phyloP scores from a whole-genome alignment of 148 eudicot genomes.

The Vaccinium corymbosum region DNA sequence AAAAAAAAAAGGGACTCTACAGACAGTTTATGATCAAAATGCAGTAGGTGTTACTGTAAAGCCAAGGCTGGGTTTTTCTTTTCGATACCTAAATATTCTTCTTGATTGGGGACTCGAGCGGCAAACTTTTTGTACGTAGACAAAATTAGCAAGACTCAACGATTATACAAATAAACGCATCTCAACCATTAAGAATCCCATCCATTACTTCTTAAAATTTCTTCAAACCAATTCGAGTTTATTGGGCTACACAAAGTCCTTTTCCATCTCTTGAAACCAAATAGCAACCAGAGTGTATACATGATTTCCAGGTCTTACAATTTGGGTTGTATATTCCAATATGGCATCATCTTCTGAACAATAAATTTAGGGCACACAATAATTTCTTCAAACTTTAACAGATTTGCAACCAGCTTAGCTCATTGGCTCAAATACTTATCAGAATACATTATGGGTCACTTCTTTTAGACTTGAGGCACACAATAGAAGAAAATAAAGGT shows the following conservation, averaged over 20 bases:
- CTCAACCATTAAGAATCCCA: background rate
- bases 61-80: background rate
- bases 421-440: background rate
- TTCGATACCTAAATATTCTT: background rate
- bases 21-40: background rate
- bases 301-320: background rate
- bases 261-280: background rate
- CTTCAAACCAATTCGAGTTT: background rate
- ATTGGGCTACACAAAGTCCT: background rate
- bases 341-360: background rate
- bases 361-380: background rate
- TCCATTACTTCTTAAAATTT: slow-evolving; percentile 5
- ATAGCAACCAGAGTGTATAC: background rate
- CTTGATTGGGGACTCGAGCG: background rate
- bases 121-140: background rate
- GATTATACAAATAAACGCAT: background rate
- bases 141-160: background rate
- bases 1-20: background rate
- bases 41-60: background rate
- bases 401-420: background rate
- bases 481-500: background rate
- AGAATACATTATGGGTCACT: background rate
- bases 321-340: background rate
- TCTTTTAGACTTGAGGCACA: background rate
- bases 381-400: background rate